Evolutionary conservation across 108 stramenopile species (phyloP).

Genomic region (Skeletonema menzelii): DNA sequence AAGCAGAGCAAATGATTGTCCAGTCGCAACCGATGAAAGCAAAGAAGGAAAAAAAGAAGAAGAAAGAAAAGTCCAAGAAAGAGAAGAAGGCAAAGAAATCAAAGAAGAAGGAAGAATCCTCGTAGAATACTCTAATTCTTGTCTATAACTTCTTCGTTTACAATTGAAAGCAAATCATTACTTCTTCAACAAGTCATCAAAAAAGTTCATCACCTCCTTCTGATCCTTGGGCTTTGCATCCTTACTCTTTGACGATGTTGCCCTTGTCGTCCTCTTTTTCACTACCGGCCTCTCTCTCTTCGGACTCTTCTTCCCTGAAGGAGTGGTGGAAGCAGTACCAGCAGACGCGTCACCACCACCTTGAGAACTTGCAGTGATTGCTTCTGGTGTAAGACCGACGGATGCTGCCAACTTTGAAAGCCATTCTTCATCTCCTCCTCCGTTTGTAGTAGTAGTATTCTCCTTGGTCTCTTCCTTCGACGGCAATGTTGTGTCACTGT

Average conservation of each 20-base stretch:
- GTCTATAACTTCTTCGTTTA: not conserved
- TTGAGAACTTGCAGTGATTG: constrained; percentile 19
- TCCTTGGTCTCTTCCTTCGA: constrained; percentile 2
- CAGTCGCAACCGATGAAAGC: constrained; percentile 11
- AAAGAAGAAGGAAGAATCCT: not conserved
- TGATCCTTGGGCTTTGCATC: constrained; percentile 37
- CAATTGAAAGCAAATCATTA: constrained; percentile 1
- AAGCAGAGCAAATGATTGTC: constrained; percentile 32
- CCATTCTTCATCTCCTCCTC: constrained; percentile 75
- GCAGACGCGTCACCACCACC: not conserved
- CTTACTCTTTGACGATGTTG: constrained; percentile 18
- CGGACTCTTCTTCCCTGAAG: constrained; percentile 16
- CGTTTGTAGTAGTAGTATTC: not conserved
- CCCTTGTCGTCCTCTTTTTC: constrained; percentile 24
- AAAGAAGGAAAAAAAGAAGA: constrained; percentile 18
- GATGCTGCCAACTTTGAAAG: constrained; percentile 71
- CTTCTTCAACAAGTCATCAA: constrained; percentile 76
- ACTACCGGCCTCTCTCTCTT: constrained; percentile 7
- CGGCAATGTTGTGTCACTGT: not conserved
- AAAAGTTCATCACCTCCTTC: constrained; percentile 61
- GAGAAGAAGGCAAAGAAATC: constrained; percentile 20
- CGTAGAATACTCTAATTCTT: not conserved
- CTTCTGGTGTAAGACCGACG: constrained; percentile 52
- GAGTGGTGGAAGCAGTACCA: constrained; percentile 8
- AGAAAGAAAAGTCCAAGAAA: constrained; percentile 13